phyloP scores from a whole-genome alignment of 2,329 filamentous ascomycete genomes.

The Phoma sp. region DNA sequence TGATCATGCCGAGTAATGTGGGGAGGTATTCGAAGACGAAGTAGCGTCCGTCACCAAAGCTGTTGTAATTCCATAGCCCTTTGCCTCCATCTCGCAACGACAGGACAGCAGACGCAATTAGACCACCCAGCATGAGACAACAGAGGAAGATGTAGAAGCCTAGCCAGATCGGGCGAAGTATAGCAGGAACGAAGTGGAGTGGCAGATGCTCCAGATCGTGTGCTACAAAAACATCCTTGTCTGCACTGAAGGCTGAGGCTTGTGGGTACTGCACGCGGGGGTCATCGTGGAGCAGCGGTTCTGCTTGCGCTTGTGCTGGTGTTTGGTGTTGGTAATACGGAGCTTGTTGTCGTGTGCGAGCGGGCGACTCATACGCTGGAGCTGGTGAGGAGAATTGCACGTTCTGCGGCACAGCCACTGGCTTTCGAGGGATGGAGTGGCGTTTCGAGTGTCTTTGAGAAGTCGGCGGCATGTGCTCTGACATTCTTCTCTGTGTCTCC shows the following conservation, averaged over 20 bases:
- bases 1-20: constrained; percentile 72
- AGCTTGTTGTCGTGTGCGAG: constrained; percentile 8
- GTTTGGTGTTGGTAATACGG: constrained; percentile 10
- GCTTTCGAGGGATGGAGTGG: constrained; percentile 16
- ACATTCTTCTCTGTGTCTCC: constrained; percentile 37
- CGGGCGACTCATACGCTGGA: constrained; percentile 14
- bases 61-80: constrained; percentile 70
- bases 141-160: constrained; percentile 66
- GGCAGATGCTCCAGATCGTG: constrained; percentile 52
- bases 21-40: constrained; percentile 88
- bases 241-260: constrained; percentile 22
- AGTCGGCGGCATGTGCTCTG: constrained; percentile 32
- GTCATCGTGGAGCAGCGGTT: constrained; percentile 9
- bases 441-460: constrained; percentile 21
- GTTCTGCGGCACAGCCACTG: constrained; percentile 8
- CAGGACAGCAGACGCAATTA: constrained; percentile 70
- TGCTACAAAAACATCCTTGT: constrained; percentile 55
- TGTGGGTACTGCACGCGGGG: constrained; percentile 7
- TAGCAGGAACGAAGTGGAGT: constrained; percentile 73
- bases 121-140: constrained; percentile 71
- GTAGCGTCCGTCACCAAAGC: constrained; percentile 75
- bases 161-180: constrained; percentile 72
- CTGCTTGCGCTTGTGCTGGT: constrained; percentile 9
- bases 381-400: constrained; percentile 14
- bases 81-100: constrained; percentile 57